phyloP scores from a whole-genome alignment of 2,329 filamentous ascomycete species.

The Xylaria polymorpha region DNA sequence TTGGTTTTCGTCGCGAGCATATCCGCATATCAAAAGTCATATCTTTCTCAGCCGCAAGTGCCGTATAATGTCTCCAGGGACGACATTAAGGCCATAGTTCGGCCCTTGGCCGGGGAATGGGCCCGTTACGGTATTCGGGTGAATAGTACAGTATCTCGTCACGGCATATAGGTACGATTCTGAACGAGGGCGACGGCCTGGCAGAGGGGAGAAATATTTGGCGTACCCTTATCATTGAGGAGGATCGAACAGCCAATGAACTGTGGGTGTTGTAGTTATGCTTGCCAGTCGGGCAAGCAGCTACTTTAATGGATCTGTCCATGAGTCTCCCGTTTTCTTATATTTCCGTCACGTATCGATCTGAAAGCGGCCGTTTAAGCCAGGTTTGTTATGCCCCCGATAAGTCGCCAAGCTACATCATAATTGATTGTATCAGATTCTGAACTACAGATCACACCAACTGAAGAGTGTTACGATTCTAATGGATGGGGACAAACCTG shows the following conservation, averaged over 20 bases:
- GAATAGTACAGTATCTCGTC: slow-evolving; percentile 76
- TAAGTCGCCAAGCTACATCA: background rate
- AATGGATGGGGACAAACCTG: slow-evolving; percentile 67
- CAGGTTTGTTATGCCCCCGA: background rate
- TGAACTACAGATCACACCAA: slow-evolving; percentile 20
- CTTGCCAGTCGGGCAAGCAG: slow-evolving; percentile 69
- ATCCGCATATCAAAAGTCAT: slow-evolving; percentile 72
- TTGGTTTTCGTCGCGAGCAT: slow-evolving; percentile 77
- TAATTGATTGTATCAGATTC: background rate
- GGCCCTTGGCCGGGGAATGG: slow-evolving; percentile 78
- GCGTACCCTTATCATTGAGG: slow-evolving; percentile 69
- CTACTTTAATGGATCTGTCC: slow-evolving; percentile 76
- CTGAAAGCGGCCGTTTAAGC: background rate
- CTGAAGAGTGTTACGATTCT: slow-evolving; percentile 53
- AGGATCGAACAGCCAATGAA: slow-evolving; percentile 74
- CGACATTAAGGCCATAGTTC: slow-evolving; percentile 71
- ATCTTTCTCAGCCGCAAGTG: slow-evolving; percentile 77
- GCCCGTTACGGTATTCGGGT: slow-evolving; percentile 75
- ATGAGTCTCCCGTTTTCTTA: slow-evolving; percentile 24
- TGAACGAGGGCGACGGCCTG: slow-evolving; percentile 74
- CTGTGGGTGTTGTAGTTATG: slow-evolving; percentile 71
- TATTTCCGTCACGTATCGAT: background rate
- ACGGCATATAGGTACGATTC: slow-evolving; percentile 81
- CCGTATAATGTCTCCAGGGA: slow-evolving; percentile 80
- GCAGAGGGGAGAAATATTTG: slow-evolving; percentile 65